Conservation (phyloP, 805 yeast species). For the Blastobotrys muscicola region DNA sequence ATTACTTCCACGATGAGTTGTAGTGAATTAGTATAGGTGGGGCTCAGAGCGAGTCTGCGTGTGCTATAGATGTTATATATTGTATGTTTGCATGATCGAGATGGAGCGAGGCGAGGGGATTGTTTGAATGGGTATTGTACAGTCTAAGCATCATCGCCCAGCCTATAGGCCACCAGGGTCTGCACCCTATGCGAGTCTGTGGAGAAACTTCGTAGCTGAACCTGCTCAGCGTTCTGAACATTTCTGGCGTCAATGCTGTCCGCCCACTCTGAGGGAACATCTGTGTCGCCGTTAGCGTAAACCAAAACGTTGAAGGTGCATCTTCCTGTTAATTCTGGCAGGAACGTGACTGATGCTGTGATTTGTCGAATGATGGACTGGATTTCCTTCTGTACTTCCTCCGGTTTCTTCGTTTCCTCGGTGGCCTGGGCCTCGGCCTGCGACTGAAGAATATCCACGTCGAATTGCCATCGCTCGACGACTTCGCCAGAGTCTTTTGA, state of each 20-base stretch:
- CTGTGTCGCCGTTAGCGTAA: conserved; percentile 53
- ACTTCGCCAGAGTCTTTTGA: conserved; percentile 56
- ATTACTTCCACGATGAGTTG: conserved; percentile 60
- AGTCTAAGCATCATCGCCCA: conserved; percentile 16
- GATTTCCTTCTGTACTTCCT: conserved; percentile 61
- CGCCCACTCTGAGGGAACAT: conserved; percentile 75
- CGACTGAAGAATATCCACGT: conserved; percentile 36
- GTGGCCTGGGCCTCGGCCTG: conserved; percentile 5
- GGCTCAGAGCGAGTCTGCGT: background rate
- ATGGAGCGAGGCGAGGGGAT: background rate
- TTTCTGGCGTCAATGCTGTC: conserved; percentile 55
- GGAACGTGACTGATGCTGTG: conserved; percentile 76
- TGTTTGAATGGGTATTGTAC: background rate
- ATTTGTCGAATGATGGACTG: conserved; percentile 81
- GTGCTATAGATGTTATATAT: background rate
- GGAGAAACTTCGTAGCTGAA: conserved; percentile 56
- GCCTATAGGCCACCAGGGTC: conserved; percentile 55
- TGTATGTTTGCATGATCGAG: background rate
- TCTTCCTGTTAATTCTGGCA: conserved; percentile 60
- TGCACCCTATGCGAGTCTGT: conserved; percentile 65
- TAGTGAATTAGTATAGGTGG: conserved; percentile 9
- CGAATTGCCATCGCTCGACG: conserved; percentile 84
- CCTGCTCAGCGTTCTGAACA: conserved; percentile 52
- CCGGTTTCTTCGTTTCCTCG: conserved; percentile 25
- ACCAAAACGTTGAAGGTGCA: conserved; percentile 81